phyloP scores from a whole-genome alignment of 208 protist species.

The Porcisia hertigi region DNA sequence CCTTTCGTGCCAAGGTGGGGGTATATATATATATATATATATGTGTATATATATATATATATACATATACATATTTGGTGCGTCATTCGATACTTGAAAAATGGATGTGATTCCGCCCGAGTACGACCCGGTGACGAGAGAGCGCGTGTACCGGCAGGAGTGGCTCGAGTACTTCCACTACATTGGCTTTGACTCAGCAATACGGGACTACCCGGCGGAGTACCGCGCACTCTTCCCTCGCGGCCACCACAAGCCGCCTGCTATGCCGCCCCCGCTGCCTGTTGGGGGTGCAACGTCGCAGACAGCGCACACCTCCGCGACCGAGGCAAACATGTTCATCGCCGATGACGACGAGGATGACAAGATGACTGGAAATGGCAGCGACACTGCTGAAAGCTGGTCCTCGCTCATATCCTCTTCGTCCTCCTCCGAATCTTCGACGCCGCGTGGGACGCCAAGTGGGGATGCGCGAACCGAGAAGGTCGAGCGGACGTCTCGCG shows the following conservation, averaged over 20 bases:
- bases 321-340: constrained; percentile 31
- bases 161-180: constrained; percentile 89
- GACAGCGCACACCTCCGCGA: constrained; percentile 10
- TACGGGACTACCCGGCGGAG: constrained; percentile 56
- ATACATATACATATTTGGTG: too few relatives aligned
- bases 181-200: constrained; percentile 67
- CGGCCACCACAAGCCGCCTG: constrained; percentile 17
- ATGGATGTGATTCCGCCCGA: constrained; percentile 85
- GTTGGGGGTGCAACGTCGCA: background rate
- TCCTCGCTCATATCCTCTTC: constrained; percentile 29
- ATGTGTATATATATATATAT: too few relatives aligned
- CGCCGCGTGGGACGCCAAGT: background rate
- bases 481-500: constrained; percentile 5
- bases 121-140: constrained; percentile 68
- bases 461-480: background rate
- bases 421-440: constrained; percentile 1
- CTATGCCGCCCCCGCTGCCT: constrained; percentile 1
- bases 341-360: constrained; percentile 16
- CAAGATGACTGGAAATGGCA: constrained; percentile 1
- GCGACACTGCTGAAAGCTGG: constrained; percentile 17
- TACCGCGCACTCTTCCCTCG: constrained; percentile 57
- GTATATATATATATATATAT: too few relatives aligned
- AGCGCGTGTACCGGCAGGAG: constrained; percentile 85
- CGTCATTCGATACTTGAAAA: background rate
- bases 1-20: too few relatives aligned